Conservation (phyloP, 345 rosid species). For the Trapa bicornis region DNA sequence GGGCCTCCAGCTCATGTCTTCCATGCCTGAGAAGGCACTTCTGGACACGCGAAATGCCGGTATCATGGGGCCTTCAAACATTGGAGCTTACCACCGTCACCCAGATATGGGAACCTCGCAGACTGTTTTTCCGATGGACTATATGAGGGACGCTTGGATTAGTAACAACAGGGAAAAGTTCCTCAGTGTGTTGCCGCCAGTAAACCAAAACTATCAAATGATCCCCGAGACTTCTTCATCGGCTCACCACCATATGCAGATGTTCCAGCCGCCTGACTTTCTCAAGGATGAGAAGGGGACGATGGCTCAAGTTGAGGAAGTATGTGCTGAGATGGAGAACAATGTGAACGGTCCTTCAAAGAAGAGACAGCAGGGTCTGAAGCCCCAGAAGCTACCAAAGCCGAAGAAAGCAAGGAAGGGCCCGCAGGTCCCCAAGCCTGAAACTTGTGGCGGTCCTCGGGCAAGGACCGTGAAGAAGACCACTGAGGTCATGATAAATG, state of each 20-base stretch:
- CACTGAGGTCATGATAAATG: conserved; percentile 18
- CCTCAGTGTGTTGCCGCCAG: conserved; percentile 10
- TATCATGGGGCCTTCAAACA: conserved; percentile 9
- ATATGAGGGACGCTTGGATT: conserved; percentile 16
- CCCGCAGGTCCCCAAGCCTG: conserved; percentile 13
- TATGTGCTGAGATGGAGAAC: conserved; percentile 6
- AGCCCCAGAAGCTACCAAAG: conserved; percentile 14
- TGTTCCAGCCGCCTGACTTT: conserved; percentile 12
- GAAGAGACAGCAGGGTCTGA: conserved; percentile 20
- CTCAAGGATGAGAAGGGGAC: conserved; percentile 11
- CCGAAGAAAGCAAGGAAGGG: conserved; percentile 17
- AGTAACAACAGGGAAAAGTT: conserved; percentile 16
- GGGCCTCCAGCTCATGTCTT: conserved; percentile 18
- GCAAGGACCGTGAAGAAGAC: conserved; percentile 12
- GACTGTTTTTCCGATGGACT: conserved; percentile 11
- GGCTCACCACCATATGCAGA: conserved; percentile 11
- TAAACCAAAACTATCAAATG: conserved; percentile 9
- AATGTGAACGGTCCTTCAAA: conserved; percentile 6
- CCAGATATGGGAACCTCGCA: conserved; percentile 13
- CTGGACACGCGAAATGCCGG: conserved; percentile 12
- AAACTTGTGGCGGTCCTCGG: conserved; percentile 4
- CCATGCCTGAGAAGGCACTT: conserved; percentile 13
- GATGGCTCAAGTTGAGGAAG: conserved; percentile 10
- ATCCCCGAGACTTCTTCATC: conserved; percentile 12
- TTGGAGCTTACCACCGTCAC: conserved; percentile 7